Evolutionary conservation across 805 yeast species (phyloP).

Genomic region (Jamesozyma piceae): DNA sequence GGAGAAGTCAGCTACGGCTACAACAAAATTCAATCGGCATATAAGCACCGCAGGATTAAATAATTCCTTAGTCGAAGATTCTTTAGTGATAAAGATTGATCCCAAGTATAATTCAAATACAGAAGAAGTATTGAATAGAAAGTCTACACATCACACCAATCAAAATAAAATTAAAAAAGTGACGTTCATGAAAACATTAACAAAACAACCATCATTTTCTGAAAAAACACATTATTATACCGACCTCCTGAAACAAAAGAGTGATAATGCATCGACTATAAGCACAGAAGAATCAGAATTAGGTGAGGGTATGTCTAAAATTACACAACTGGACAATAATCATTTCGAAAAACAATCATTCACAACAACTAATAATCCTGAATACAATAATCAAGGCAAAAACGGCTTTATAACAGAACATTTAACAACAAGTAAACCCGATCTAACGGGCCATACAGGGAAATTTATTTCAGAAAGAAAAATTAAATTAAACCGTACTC

Average conservation of each 20-base stretch:
- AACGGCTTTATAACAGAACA: background rate
- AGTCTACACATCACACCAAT: background rate
- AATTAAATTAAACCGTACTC: slow-evolving; percentile 7
- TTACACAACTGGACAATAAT: background rate
- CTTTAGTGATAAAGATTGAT: slow-evolving; percentile 2
- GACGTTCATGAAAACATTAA: slow-evolving; percentile 3
- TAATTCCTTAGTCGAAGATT: background rate
- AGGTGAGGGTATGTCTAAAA: background rate
- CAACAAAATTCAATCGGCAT: background rate
- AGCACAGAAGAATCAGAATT: background rate
- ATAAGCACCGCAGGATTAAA: background rate
- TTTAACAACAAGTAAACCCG: background rate
- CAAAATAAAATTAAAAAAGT: slow-evolving; percentile 3
- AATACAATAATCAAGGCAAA: background rate
- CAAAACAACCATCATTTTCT: background rate
- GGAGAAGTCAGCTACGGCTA: background rate
- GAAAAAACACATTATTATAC: background rate
- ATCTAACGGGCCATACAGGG: background rate
- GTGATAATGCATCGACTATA: background rate
- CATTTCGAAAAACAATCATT: background rate
- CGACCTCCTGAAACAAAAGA: background rate
- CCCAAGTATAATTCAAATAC: slow-evolving; percentile 3
- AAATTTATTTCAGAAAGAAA: slow-evolving; percentile 11
- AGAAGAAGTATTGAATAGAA: background rate
- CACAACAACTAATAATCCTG: background rate